phyloP scores from a whole-genome alignment of 179 eudicot genomes.

The Spergularia azorica region DNA sequence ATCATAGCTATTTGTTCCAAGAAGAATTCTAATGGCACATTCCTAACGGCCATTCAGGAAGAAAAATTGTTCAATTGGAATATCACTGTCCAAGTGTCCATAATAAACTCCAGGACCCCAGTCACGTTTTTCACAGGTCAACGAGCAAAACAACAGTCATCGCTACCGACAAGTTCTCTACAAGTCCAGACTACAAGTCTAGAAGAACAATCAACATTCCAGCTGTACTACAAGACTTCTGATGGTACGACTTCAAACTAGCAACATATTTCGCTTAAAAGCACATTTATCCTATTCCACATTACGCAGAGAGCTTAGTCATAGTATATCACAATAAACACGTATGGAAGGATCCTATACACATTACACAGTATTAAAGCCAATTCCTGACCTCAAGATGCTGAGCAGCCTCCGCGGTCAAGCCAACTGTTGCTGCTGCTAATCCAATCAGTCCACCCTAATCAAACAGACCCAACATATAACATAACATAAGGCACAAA shows the following conservation, averaged over 20 bases:
- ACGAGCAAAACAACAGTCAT: too few relatives aligned
- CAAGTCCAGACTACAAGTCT: too few relatives aligned
- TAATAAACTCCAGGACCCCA: too few relatives aligned
- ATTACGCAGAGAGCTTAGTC: background rate
- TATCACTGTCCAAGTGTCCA: too few relatives aligned
- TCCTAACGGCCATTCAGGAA: too few relatives aligned
- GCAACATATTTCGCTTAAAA: background rate
- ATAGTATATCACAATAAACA: background rate
- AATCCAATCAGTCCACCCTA: conserved; percentile 98
- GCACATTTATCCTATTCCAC: background rate
- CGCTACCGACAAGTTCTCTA: too few relatives aligned
- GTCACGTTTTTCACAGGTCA: too few relatives aligned
- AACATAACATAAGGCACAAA: conserved; percentile 4
- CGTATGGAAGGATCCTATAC: background rate
- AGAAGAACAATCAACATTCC: background rate
- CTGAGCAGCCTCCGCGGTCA: conserved; percentile 90
- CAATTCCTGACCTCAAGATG: conserved; percentile 79
- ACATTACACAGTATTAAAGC: background rate
- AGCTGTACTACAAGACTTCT: background rate
- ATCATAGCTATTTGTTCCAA: too few relatives aligned
- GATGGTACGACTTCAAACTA: background rate
- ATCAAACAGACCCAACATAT: conserved; percentile 22
- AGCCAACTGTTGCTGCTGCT: conserved; percentile 97
- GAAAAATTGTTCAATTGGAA: too few relatives aligned
- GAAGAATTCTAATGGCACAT: too few relatives aligned